Percentiles rank a stretch among this genome's conserved stretches.
Conservation (phyloP, 2,329 filamentous ascomycete species). For the Zymoseptoria ardabiliae region DNA sequence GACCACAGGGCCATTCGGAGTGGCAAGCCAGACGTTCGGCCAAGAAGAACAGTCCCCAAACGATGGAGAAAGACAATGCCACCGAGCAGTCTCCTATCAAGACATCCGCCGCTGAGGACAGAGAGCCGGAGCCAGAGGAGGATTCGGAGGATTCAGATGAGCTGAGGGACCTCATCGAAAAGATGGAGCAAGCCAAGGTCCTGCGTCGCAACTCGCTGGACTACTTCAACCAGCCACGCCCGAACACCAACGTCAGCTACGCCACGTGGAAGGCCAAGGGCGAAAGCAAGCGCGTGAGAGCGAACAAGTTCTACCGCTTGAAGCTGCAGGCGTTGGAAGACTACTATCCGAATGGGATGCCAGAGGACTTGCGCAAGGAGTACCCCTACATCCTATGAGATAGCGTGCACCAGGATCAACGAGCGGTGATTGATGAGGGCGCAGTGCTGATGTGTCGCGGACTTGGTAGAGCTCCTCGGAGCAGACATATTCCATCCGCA, state of each 20-base stretch:
- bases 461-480: too few relatives aligned
- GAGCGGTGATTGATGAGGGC: not conserved
- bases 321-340: constrained; percentile 10
- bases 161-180: not conserved
- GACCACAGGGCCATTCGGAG: constrained; percentile 2
- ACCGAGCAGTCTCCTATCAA: not conserved
- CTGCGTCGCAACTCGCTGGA: constrained; percentile 5
- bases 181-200: constrained; percentile 4
- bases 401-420: not conserved
- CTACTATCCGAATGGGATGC: not conserved
- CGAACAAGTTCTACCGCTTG: constrained; percentile 13
- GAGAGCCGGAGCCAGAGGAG: not conserved
- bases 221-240: constrained; percentile 3
- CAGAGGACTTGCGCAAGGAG: constrained; percentile 1
- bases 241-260: constrained; percentile 7
- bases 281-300: constrained; percentile 12
- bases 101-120: not conserved
- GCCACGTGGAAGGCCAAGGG: constrained; percentile 5
- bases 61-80: not conserved
- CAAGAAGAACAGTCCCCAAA: not conserved
- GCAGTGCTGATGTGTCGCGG: not conserved
- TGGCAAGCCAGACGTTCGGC: not conserved
- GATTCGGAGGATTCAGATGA: not conserved
- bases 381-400: not conserved
- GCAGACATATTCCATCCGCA: too few relatives aligned